Percentiles rank a stretch among this genome's conserved stretches.
Conservation (phyloP, 306 rosid species). For the Sesbania bispinosa region DNA sequence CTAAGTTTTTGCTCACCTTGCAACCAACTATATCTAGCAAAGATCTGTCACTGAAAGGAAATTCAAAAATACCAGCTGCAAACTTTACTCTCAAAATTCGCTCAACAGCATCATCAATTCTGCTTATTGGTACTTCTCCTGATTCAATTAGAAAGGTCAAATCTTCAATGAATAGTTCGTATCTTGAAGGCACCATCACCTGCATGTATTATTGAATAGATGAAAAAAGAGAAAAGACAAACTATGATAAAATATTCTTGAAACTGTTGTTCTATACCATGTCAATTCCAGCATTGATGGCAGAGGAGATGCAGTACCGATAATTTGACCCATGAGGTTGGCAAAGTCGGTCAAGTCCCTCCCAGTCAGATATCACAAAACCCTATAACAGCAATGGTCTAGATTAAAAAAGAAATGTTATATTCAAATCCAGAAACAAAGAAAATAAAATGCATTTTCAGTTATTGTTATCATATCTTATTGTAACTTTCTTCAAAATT, state of each 20-base stretch:
- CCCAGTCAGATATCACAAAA: constrained; percentile 85
- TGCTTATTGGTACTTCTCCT: constrained; percentile 56
- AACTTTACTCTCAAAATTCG: constrained; percentile 86
- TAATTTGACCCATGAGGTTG: constrained; percentile 58
- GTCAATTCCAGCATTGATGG: constrained; percentile 82
- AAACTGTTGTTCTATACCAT: constrained; percentile 52
- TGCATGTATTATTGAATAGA: constrained; percentile 32
- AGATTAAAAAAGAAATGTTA: background rate
- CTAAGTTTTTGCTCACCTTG: constrained; percentile 50
- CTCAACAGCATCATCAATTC: constrained; percentile 84
- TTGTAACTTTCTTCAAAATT: background rate
- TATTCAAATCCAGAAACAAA: constrained; percentile 1
- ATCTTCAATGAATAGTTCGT: constrained; percentile 44
- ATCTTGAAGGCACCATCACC: constrained; percentile 76
- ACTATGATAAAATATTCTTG: background rate
- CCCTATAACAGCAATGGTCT: constrained; percentile 50
- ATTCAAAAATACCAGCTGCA: constrained; percentile 73
- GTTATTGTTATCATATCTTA: background rate
- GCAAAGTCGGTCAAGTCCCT: constrained; percentile 66
- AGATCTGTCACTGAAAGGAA: constrained; percentile 62
- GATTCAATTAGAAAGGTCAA: constrained; percentile 59
- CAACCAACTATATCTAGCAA: constrained; percentile 74
- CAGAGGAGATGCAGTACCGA: constrained; percentile 56
- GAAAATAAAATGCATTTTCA: background rate
- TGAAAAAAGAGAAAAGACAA: background rate